Evolutionary conservation across 2,329 filamentous ascomycete genomes (phyloP).

Genomic region (Aspergillus sp.): DNA sequence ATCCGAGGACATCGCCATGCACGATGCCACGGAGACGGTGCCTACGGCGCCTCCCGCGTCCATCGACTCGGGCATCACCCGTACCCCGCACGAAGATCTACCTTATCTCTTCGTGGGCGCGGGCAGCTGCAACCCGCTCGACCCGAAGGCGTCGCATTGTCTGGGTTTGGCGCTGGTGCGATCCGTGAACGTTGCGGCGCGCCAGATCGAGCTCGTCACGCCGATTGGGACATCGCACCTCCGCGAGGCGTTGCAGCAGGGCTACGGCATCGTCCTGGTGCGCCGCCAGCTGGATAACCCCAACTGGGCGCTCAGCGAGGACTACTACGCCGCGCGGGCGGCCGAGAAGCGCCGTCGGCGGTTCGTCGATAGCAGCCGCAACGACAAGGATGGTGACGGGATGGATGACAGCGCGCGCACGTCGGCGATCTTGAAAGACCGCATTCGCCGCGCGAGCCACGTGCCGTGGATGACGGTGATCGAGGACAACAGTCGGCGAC

Average conservation of each 20-base stretch:
- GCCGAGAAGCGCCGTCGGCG: constrained; percentile 32
- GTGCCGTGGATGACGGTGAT: constrained; percentile 43
- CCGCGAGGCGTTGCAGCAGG: constrained; percentile 30
- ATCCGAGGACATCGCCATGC: constrained; percentile 16
- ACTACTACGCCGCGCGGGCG: constrained; percentile 38
- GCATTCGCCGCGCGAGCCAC: constrained; percentile 34
- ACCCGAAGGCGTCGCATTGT: constrained; percentile 47
- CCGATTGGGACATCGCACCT: constrained; percentile 40
- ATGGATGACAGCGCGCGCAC: constrained; percentile 17
- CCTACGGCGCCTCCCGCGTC: background rate
- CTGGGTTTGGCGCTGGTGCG: constrained; percentile 51
- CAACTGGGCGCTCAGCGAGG: constrained; percentile 45
- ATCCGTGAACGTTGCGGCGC: constrained; percentile 36
- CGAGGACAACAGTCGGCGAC: constrained; percentile 30
- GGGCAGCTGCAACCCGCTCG: constrained; percentile 41
- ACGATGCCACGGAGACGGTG: constrained; percentile 4
- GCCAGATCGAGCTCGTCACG: constrained; percentile 48
- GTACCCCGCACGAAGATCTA: constrained; percentile 43
- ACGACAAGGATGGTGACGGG: constrained; percentile 3
- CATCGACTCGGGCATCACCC: constrained; percentile 29
- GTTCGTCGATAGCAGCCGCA: constrained; percentile 20
- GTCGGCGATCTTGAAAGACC: constrained; percentile 29
- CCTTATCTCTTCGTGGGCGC: constrained; percentile 50
- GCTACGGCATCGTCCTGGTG: constrained; percentile 46
- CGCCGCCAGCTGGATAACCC: constrained; percentile 46